Evolutionary conservation across 176 grass and related monocot species (phyloP), one percentile per base, ranked within the genome.

Genomic region (Eragrostis curvula): DNA sequence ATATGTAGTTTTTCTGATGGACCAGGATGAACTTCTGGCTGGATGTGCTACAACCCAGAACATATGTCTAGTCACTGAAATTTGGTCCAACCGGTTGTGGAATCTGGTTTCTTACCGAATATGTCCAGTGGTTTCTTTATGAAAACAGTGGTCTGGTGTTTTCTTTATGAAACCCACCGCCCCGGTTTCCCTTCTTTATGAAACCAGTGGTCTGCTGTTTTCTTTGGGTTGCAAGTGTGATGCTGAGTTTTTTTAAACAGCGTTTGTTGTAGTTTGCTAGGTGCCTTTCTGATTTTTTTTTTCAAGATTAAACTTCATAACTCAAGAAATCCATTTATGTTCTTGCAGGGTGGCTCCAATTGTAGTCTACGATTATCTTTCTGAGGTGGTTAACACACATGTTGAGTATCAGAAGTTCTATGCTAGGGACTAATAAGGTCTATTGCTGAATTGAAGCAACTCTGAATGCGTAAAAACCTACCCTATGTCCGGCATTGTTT

Each of bases 271-370:
- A 60, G 8, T 12, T 79, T 40, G n/a, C 32, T 36, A 36, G 32
- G 68, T 64, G 12, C 20, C 9, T 17, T 36, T 46, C 64, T 71
- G 44, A 69, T 40, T 65, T 70, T 78, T 36, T 70, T 78, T 36
- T 36, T 83, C n/a, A 73, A 44, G 36, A 47, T 63, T 63, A 40
- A 75, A 40, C 66, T 63, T 25, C 65, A n/a, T 66, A 47, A 65
- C 77, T 64, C 39, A 85, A 64, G 78, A 64, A 63, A 77, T 86
- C 18, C 28, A 23, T 86, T 86, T 86, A 42, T 82, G 58, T 82
- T 72, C 41, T 82, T 90, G 79, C 79, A 86, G 78, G 83, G 88
- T 86, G 67, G 59, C 88, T 82, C 78, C 88, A 82, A 47, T 86
- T 73, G 29, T 80, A 78, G 43, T 81, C 79, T 86, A 82, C 15